These are phyloP conservation scores for Persicaria tinctoria DNA, from an alignment of 148 eudicot genomes.

Conservation along the genomic window DNA sequence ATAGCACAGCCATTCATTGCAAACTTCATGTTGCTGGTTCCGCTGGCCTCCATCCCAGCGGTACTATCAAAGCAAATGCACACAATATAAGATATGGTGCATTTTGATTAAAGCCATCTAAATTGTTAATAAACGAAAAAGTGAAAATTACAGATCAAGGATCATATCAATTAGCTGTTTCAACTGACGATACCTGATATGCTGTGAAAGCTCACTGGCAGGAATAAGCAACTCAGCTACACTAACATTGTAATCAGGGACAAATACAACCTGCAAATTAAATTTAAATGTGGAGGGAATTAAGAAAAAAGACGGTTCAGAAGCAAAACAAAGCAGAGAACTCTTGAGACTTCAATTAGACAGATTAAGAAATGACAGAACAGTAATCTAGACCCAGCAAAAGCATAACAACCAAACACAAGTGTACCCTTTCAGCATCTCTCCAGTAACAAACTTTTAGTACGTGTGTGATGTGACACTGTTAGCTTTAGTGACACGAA, in stretches of 20 bases:
- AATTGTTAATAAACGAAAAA: background rate
- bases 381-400: background rate
- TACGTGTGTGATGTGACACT: background rate
- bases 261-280: slow-evolving; percentile 65
- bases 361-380: background rate
- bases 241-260: slow-evolving; percentile 96
- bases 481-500: background rate
- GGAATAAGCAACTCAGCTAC: slow-evolving; percentile 94
- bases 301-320: slow-evolving; percentile 8
- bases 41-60: slow-evolving; percentile 99
- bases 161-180: background rate
- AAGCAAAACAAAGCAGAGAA: slow-evolving; percentile 3
- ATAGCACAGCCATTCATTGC: slow-evolving; percentile 88
- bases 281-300: slow-evolving; percentile 15
- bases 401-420: background rate
- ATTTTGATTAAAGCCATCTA: background rate
- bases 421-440: no score
- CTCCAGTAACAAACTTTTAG: background rate
- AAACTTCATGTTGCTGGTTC: slow-evolving; percentile 99
- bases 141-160: background rate
- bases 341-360: background rate
- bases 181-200: slow-evolving; percentile 60
- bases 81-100: slow-evolving; percentile 4
- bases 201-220: slow-evolving; percentile 92
- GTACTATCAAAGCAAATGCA: slow-evolving; percentile 32